Percentiles rank a stretch among this genome's conserved stretches.
Evolutionary conservation across 1,284 basidiomycete genomes (phyloP).

Genomic region (Malassezia equina): DNA sequence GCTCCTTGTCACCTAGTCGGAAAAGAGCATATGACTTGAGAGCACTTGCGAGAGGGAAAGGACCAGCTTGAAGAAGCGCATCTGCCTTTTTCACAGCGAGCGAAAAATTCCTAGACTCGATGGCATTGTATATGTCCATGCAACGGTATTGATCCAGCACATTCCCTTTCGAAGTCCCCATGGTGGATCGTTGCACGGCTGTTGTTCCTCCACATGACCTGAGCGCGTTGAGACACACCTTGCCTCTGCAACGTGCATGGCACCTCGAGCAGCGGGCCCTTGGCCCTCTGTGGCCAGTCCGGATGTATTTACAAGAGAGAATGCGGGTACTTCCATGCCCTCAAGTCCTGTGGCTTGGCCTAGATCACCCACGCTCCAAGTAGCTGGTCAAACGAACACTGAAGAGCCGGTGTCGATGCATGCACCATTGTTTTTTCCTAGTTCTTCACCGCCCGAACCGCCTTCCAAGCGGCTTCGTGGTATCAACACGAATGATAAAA

Average conservation of each 20-base stretch:
- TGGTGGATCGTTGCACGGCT: background rate
- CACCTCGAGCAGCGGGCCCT: background rate
- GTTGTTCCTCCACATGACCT: background rate
- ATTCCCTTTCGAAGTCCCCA: slow-evolving; percentile 3
- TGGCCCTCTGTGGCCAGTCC: background rate
- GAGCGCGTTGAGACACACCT: background rate
- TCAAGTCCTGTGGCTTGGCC: background rate
- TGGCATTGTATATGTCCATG: slow-evolving; percentile 11
- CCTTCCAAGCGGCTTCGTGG: background rate
- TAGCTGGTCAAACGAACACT: background rate
- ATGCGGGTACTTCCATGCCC: background rate
- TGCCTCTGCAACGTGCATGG: background rate
- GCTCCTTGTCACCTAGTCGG: background rate
- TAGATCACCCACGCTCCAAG: slow-evolving; percentile 1
- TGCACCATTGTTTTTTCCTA: background rate
- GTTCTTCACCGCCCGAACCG: background rate
- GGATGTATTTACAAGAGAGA: background rate
- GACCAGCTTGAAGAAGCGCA: background rate
- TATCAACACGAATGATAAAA: background rate
- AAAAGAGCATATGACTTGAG: slow-evolving; percentile 9
- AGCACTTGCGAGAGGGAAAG: slow-evolving; percentile 9
- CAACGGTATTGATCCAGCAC: slow-evolving; percentile 17
- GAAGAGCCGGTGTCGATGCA: background rate
- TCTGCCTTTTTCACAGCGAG: slow-evolving; percentile 10
- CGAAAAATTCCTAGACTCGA: slow-evolving; percentile 4